Conservation (phyloP, 2,329 filamentous ascomycete genomes). For the Elsinoe australis region DNA sequence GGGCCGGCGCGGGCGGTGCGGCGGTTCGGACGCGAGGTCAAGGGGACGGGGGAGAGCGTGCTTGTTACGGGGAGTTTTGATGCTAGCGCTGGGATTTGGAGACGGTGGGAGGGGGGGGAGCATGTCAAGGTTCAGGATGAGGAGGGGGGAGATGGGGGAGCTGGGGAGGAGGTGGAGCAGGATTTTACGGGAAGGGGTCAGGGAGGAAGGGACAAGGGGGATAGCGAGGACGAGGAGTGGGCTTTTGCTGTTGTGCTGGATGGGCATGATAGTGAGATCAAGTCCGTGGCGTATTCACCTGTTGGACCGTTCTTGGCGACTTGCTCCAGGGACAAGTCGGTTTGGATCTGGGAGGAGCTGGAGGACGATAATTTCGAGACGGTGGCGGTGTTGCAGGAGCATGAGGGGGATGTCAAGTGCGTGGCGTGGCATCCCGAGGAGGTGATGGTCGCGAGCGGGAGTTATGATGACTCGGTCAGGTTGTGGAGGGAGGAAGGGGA, state of each 20-base stretch:
- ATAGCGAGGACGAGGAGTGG: slow-evolving; percentile 72
- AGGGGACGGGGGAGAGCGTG: slow-evolving; percentile 57
- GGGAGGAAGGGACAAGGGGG: slow-evolving; percentile 28
- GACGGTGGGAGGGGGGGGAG: slow-evolving; percentile 53
- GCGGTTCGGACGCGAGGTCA: slow-evolving; percentile 15
- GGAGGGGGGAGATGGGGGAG: slow-evolving; percentile 20
- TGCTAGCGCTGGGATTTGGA: slow-evolving; percentile 66
- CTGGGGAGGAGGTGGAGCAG: slow-evolving; percentile 21
- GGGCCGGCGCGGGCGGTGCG: slow-evolving; percentile 11
- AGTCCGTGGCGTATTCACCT: slow-evolving; percentile 67
- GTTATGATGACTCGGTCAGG: slow-evolving; percentile 86
- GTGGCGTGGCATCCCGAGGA: slow-evolving; percentile 82
- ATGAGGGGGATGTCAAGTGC: slow-evolving; percentile 90
- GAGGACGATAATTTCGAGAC: slow-evolving; percentile 96
- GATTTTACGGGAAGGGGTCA: slow-evolving; percentile 30
- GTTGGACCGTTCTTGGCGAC: slow-evolving; percentile 76
- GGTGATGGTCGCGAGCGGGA: slow-evolving; percentile 76
- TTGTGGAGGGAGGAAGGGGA: slow-evolving; percentile 86
- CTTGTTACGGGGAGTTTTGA: slow-evolving; percentile 93
- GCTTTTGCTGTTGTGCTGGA: slow-evolving; percentile 86
- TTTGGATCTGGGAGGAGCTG: slow-evolving; percentile 98
- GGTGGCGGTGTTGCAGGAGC: slow-evolving; percentile 86
- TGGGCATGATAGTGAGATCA: slow-evolving; percentile 91
- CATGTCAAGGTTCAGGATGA: background rate
- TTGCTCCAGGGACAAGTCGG: slow-evolving; percentile 83